These are phyloP conservation scores for Ceratocystis albifundus DNA, from an alignment of 2,329 filamentous ascomycete genomes.

Conservation along the genomic window DNA sequence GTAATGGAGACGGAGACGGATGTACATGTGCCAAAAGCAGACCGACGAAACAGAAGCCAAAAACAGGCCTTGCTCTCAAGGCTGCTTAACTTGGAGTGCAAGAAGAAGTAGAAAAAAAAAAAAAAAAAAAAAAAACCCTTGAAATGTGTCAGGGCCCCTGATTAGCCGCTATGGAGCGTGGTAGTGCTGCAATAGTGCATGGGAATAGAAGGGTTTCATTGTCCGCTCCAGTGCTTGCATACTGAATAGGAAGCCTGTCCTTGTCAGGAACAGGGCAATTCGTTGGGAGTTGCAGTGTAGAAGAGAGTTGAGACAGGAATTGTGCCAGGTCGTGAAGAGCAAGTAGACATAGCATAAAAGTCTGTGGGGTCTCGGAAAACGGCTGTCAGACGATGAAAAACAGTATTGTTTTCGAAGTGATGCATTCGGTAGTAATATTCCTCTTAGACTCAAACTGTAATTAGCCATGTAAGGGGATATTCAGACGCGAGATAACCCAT, in stretches of 20 bases:
- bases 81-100: not conserved
- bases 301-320: not conserved
- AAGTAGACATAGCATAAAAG: not conserved
- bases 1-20: not conserved
- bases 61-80: not conserved
- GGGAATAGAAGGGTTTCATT: not conserved
- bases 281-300: not conserved
- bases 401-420: too few species aligned
- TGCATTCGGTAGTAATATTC: not conserved
- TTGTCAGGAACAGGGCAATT: slow-evolving; percentile 6
- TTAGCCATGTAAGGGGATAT: not conserved
- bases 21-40: not conserved
- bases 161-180: not conserved
- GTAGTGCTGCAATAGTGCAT: not conserved
- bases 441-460: not conserved
- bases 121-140: too few species aligned
- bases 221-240: slow-evolving; percentile 5
- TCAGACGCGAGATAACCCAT: not conserved
- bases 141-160: not conserved
- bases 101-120: too few species aligned
- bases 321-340: not conserved
- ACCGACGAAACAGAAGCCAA: not conserved
- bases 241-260: not conserved
- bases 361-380: not conserved
- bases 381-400: not conserved